phyloP scores from a whole-genome alignment of 345 rosid genomes.

The Pistacia atlantica region DNA sequence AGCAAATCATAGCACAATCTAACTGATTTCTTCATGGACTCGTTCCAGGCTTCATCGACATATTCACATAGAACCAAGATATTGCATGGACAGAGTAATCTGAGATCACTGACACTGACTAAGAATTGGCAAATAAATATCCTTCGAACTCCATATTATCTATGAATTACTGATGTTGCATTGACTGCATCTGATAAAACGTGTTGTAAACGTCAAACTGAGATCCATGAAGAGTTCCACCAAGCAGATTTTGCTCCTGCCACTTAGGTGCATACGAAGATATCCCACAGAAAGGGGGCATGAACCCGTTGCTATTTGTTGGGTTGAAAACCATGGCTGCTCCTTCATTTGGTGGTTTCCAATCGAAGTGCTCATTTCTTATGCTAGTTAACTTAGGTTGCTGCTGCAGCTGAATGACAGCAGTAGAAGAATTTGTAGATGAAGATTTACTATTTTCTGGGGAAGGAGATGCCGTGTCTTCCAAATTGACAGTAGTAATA shows the following conservation, averaged over 20 bases:
- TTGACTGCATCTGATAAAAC: slow-evolving; percentile 46
- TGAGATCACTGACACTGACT: slow-evolving; percentile 11
- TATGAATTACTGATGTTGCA: slow-evolving; percentile 40
- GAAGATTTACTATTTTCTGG: slow-evolving; percentile 28
- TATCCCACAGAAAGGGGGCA: slow-evolving; percentile 49
- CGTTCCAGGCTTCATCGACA: slow-evolving; percentile 22
- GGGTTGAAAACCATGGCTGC: slow-evolving; percentile 39
- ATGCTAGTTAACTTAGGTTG: slow-evolving; percentile 22
- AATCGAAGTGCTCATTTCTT: slow-evolving; percentile 33
- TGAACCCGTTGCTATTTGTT: slow-evolving; percentile 34
- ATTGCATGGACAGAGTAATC: slow-evolving; percentile 19
- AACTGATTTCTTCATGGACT: slow-evolving; percentile 26
- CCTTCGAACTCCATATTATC: slow-evolving; percentile 20
- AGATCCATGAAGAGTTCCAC: slow-evolving; percentile 48
- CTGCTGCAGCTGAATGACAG: slow-evolving; percentile 37
- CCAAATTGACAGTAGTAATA: slow-evolving; percentile 80
- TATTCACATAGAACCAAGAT: slow-evolving; percentile 41
- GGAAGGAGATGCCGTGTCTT: slow-evolving; percentile 51
- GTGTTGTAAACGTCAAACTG: slow-evolving; percentile 51
- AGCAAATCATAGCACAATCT: slow-evolving; percentile 34
- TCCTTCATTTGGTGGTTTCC: slow-evolving; percentile 42
- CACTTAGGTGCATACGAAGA: slow-evolving; percentile 57
- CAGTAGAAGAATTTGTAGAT: slow-evolving; percentile 48
- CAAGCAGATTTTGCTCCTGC: slow-evolving; percentile 63
- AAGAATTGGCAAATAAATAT: slow-evolving; percentile 23